Base-by-base conservation (phyloP, 2,329 filamentous ascomycete species). In the Penicillium sp. region DNA sequence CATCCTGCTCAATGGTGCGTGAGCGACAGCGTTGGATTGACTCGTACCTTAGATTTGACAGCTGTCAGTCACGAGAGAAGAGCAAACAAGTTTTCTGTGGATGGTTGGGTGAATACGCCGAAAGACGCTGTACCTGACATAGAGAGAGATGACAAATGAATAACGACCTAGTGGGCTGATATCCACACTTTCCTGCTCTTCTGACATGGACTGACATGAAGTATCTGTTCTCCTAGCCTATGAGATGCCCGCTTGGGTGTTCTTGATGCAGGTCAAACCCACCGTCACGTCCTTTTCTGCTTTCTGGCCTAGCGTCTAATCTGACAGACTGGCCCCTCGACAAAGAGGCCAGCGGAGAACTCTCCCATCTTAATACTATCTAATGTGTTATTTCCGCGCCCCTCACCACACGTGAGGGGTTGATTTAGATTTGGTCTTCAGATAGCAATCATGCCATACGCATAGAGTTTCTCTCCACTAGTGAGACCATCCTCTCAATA, bases 1-100 rank as follows among this genome's bases (percentile, higher is more conserved):
- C 60, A 71, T 79, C 47, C 43, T 76, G 41, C 68, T 75, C 60
- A 67, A 70, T 59, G 63, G 64, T n/a, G 51, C 43, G 7, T 54
- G 40, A 54, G 37, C 14, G 27, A 11, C 14, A 31, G 11, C n/a
- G 6, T 2, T 46, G 16, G 7, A 49, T 35, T 18, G 46, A 49
- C 46, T 24, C 11, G 6, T 16, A 18, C 53, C 1, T 31, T 6
- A 9, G 9, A 9, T 10, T 31, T 3, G 31, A 31, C 7, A 31
- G 31, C 10, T 53, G 60, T 56, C 50, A 33, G 54, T 52, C 47
- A 36, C 54, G 54, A 37, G 53, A 6, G 22, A 35, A 16, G 19
- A 24, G 46, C 46, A 49, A 35, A 35, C 46, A 49, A 35, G 49
- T 18, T 19, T 18, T 35, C 18, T 51, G 19, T 39, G 49, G 49